Evolutionary conservation across 495 filamentous ascomycete species (phyloP).

Genomic region (Daldinia childiae): DNA sequence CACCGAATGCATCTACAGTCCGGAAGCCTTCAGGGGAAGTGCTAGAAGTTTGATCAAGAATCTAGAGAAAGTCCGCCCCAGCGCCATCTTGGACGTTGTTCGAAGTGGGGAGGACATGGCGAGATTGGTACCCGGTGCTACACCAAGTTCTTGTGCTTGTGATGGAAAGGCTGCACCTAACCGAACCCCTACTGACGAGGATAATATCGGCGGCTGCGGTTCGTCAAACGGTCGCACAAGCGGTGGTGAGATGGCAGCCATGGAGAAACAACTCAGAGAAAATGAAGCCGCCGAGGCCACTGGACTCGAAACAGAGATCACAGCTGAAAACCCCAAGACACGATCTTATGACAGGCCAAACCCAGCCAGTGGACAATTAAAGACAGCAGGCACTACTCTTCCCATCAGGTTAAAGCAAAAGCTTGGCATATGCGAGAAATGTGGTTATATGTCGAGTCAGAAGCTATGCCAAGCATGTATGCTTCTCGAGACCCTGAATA

Average conservation of each 20-base stretch:
- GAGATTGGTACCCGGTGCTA: slow-evolving; percentile 74
- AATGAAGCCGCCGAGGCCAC: slow-evolving; percentile 67
- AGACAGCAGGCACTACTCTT: slow-evolving; percentile 37
- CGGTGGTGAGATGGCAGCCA: slow-evolving; percentile 89
- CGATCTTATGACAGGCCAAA: slow-evolving; percentile 32
- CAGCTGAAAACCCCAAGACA: slow-evolving; percentile 47
- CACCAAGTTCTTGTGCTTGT: slow-evolving; percentile 49
- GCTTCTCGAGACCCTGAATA: slow-evolving; percentile 90
- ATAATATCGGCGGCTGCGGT: slow-evolving; percentile 76
- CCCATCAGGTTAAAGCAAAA: slow-evolving; percentile 63
- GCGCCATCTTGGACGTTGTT: slow-evolving; percentile 93
- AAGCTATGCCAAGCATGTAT: slow-evolving; percentile 94
- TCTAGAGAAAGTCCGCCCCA: slow-evolving; percentile 89
- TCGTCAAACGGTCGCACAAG: slow-evolving; percentile 73
- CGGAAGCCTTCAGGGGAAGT: slow-evolving; percentile 95
- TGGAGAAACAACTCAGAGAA: slow-evolving; percentile 80
- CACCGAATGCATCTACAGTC: slow-evolving; percentile 98
- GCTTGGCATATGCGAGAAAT: slow-evolving; percentile 84
- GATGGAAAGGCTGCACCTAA: slow-evolving; percentile 42
- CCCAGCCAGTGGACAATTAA: slow-evolving; percentile 31
- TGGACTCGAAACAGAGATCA: slow-evolving; percentile 77
- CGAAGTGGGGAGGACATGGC: slow-evolving; percentile 97
- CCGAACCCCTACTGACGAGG: slow-evolving; percentile 61
- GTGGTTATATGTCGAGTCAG: slow-evolving; percentile 96
- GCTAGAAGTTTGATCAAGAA: slow-evolving; percentile 94